Base-by-base conservation (phyloP, 208 protist genomes). In the Phytomonas sp. region DNA sequence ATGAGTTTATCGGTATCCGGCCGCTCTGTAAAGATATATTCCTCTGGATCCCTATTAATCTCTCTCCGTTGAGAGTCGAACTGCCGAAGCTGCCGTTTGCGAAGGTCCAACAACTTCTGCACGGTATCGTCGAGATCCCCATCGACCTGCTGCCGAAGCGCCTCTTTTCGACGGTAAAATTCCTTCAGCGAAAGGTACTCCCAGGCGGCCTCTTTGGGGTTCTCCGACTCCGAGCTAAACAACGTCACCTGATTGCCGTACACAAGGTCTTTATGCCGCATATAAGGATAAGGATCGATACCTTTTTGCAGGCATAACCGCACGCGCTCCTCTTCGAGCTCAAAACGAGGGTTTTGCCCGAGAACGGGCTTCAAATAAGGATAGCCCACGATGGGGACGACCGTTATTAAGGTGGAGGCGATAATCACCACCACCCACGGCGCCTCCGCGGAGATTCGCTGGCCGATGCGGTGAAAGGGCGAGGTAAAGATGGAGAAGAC, bases 301-400 rank as follows among this genome's bases (percentile, higher is more conserved):
- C 91, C 91, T 72, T 96, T 96, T 74, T 96, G 87, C 68, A 96
- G 79, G 69, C 91, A 96, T 59, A 94, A 63, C 10, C 88, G 86
- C 72, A 94, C 91, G 29, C 88, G 86, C 73, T 96, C 88, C 73
- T 88, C 85, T 77, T 96, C 88, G n/a, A 77, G 74, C 16, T 69
- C 52, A 11, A 66, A 68, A 16, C 91, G 84, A 10, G 45, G 34
- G 68, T 88, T 87, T 23, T 76, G 71, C 40, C 77, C 74, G 30
- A 92, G 45, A 63, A 83, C 84, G 26, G 80, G 75, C 73, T 91
- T 91, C 63, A 94, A 63, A n/a, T 73, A 66, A 0, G 91, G 87
- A 64, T 94, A 92, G 6, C 63, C 33, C 16, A 93, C 14, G 2
- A 94, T 68, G 0, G 89, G 88, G 45, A 93, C 52, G 12, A 81